Evolutionary conservation across 2,329 filamentous ascomycete species (phyloP), one percentile per base, ranked within the genome.

Genomic region (Daldinia sp.): DNA sequence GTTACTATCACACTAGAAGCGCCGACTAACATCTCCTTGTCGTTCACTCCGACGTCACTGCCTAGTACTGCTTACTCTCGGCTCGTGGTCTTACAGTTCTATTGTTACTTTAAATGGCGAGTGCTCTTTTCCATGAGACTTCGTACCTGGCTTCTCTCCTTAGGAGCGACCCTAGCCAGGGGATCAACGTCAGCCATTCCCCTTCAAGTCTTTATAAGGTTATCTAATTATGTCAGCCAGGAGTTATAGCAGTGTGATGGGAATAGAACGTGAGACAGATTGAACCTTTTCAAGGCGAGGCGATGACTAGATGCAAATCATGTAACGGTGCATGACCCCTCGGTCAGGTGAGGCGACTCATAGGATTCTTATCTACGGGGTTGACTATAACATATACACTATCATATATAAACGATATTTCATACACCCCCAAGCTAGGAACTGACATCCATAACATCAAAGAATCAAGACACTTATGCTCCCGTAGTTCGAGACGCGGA

Each of bases 151-250:
- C 37, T 37, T 47, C 41, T 43, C 19, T 25, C 43, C 32, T 30
- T 10, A 17, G 48, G 32, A 34, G 32, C n/a, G 32, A 45, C 21
- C 48, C 34, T 23, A 4, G 35, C 29, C 17, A 41, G 35, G 39
- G 2, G 61, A 67, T 67, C 55, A 52, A 50, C 61, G 51, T 62
- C 58, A 62, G 39, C 47, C 50, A 56, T 60, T 58, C 52, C 61
- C 7, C 4, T 61, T 64, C 64, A 21, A 27, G 50, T 43, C 6
- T 39, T 29, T 15, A 37, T 25, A 29, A 37, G 30, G 35, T 37
- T 29, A 13, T 45, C 50, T 4, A 53, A 48, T 64, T 54, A 62
- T 62, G 64, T 67, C 58, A 67, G 58, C 27, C 19, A 41, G 32
- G 29, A n/a, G 47, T 23, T 35, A 34, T 37, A 29, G 17, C 9